Base-by-base conservation (phyloP, 345 rosid species). In the Diplotaxis tenuifolia region DNA sequence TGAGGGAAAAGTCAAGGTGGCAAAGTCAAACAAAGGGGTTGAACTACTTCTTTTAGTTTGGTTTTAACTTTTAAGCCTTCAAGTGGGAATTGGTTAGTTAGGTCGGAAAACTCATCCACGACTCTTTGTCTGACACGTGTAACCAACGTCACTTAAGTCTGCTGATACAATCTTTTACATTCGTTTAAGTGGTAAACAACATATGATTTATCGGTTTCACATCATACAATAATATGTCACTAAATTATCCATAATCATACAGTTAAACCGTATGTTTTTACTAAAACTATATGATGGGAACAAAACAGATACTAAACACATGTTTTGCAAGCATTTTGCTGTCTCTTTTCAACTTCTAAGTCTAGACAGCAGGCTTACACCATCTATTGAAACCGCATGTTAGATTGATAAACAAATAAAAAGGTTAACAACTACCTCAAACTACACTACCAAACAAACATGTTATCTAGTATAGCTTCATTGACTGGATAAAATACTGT, bases 91-190 rank as follows among this genome's bases (percentile, higher is more conserved):
- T 45, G 64, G 58, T 68, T n/a, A n/a, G n/a, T n/a, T 20, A 70
- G 76, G 80, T 70, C 72, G 71, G 76, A 66, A 71, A 65, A 77
- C 45, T 18, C 67, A 45, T 62, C 62, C 25, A 0, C 19, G 45
- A 59, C 21, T 75, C 40, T 70, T n/a, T 18, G 1, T 5, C 34
- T 60, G 5, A 52, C 78, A 75, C 79, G 79, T 53, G 49, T 29
- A 49, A 31, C 49, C 15, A 67, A 60, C 55, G 61, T 58, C 67
- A 74, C 19, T 23, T 19, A 16, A 21, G 3, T 32, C 22, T 15
- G 21, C 19, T 19, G 4, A 34, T 61, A 32, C 49, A 34, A 61
- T 61, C 4, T 11, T 64, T 22, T n/a, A 23, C 53, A 9, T 15
- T 21, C 50, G n/a, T n/a, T 32, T 25, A 14, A n/a, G n/a, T n/a